Percentiles rank a stretch among this genome's conserved stretches.
Conservation (phyloP, 2,329 filamentous ascomycete genomes). For the Graphilbum sp. region DNA sequence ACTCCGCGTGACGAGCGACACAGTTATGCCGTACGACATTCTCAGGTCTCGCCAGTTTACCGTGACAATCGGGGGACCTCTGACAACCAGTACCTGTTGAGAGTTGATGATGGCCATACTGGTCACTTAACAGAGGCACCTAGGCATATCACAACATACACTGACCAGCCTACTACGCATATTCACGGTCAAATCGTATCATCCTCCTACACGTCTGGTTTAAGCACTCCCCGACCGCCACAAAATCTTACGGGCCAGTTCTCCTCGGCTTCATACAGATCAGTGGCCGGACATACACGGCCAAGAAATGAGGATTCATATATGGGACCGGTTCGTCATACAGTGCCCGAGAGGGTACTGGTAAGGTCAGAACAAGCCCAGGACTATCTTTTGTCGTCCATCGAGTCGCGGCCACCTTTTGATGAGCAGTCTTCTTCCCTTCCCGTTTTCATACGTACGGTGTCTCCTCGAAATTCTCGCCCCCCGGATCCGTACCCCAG, state of each 20-base stretch:
- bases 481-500: neutral
- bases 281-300: neutral
- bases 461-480: slow-evolving; percentile 5
- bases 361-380: slow-evolving; percentile 13
- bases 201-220: no score
- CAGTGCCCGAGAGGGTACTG: neutral
- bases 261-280: neutral
- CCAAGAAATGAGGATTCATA: neutral
- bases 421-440: slow-evolving; percentile 2
- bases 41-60: no score
- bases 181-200: no score
- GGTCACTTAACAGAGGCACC: neutral
- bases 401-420: slow-evolving; percentile 25
- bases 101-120: neutral
- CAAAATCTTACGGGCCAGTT: no score
- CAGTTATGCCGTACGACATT: no score
- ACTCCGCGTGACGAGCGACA: neutral
- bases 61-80: neutral
- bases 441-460: slow-evolving; percentile 9
- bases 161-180: no score
- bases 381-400: slow-evolving; percentile 29
- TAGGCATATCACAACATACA: neutral
- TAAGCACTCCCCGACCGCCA: no score
- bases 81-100: neutral
- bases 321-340: neutral